Percentiles rank a stretch among this genome's conserved stretches.
Evolutionary conservation across 2,329 filamentous ascomycete genomes (phyloP).

Genomic region (Aquanectria penicillioides): DNA sequence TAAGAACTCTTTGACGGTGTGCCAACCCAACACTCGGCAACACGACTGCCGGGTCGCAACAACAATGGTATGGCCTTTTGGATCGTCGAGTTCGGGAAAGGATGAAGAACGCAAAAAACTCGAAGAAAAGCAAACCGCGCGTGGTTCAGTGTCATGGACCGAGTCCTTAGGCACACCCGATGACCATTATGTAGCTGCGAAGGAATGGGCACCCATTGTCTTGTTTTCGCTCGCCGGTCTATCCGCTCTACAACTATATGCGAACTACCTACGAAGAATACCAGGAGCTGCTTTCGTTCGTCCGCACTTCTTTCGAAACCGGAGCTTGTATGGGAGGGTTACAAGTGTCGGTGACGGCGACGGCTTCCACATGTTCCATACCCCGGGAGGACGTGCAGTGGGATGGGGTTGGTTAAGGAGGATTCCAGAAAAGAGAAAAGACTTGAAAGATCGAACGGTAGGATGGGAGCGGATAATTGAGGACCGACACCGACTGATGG

Average conservation of each 20-base stretch:
- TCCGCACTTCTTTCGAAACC: conserved; percentile 76
- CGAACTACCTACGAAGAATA: conserved; percentile 84
- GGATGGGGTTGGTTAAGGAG: conserved; percentile 94
- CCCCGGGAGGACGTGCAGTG: conserved; percentile 84
- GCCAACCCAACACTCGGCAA: conserved; percentile 27
- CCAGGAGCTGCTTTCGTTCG: conserved; percentile 80
- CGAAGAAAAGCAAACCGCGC: conserved; percentile 35
- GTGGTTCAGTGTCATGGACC: conserved; percentile 50
- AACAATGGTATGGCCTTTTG: conserved; percentile 55
- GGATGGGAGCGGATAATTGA: conserved; percentile 37
- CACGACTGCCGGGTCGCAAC: conserved; percentile 44
- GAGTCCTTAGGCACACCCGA: conserved; percentile 46
- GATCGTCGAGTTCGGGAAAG: conserved; percentile 41
- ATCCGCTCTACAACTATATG: conserved; percentile 66
- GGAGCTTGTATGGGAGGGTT: conserved; percentile 84
- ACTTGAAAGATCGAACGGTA: conserved; percentile 82
- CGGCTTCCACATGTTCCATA: conserved; percentile 94
- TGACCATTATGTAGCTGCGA: conserved; percentile 47
- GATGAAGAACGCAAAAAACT: conserved; percentile 29
- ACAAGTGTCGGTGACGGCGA: conserved; percentile 97
- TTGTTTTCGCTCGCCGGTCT: conserved; percentile 51
- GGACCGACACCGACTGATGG: conserved; percentile 26
- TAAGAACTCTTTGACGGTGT: conserved; percentile 10
- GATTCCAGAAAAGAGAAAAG: conserved; percentile 74
- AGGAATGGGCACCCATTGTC: conserved; percentile 53